Base-by-base conservation (phyloP, 2,329 filamentous ascomycete genomes). In the Pseudonectria buxi region DNA sequence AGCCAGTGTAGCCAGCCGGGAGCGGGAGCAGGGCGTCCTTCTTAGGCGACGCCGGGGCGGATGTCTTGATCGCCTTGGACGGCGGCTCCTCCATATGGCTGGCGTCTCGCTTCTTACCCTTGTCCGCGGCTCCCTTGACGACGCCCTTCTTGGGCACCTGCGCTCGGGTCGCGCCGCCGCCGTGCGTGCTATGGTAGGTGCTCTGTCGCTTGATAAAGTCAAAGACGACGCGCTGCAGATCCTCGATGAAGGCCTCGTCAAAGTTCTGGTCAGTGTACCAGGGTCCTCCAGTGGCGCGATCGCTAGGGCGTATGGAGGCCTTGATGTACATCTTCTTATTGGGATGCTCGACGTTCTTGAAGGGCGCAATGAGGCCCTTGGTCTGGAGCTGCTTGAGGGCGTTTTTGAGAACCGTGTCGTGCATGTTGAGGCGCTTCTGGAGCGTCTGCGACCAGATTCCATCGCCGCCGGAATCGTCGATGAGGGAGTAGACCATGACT, bases 261-360 rank as follows among this genome's bases (percentile, higher is more conserved):
- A 96, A 74, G 46, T 89, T 84, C 34, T 87, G 86, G 44, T 95
- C 88, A 7, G 86, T 89, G 59, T 92, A 95, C 86, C 90, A 98
- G 7, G 87, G 84, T 2, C 92, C 92, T 31, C 92, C 92, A 0
- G 88, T 94, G 30, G 94, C 86, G 43, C 92, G 84, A 43, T 95
- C 89, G 35, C 83, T 86, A 1, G 92, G 90, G 10, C 80, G 78
- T 41, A 98, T 75, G 44, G 82, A 81, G 35, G 82, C 78, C 54
- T 95, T 81, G 73, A 98, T 94, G 71, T 92, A 98, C 75, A 94
- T 95, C 65, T 94, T 95, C 57, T 92, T 84, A 47, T 82, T 85
- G 18, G 87, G 86, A 55, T 85, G 82, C 64, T 94, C 88, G 62
- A 94, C 88, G 60, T 83, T 92, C 65, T 90, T 92, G 65, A 96